These are phyloP conservation scores for Gastrolobium bilobum DNA, from an alignment of 306 rosid genomes.

Conservation along the genomic window DNA sequence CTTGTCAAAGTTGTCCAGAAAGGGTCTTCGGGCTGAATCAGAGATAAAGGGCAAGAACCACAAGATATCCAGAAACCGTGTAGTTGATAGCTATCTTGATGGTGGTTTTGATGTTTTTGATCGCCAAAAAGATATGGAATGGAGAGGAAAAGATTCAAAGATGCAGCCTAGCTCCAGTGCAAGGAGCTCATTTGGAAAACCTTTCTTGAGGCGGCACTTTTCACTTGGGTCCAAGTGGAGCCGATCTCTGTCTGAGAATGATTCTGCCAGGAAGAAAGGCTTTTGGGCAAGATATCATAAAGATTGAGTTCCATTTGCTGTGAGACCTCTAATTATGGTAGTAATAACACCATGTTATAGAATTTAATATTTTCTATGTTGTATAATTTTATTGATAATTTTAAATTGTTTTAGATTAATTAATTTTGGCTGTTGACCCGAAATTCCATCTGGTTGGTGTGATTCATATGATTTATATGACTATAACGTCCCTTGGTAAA, in stretches of 20 bases:
- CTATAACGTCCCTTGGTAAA: constrained; percentile 29
- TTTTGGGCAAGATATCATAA: constrained; percentile 78
- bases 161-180: constrained; percentile 77
- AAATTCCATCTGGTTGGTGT: constrained; percentile 42
- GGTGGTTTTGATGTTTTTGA: constrained; percentile 65
- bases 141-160: constrained; percentile 64
- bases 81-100: constrained; percentile 76
- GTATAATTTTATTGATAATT: constrained; percentile 49
- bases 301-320: constrained; percentile 55
- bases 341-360: constrained; percentile 44
- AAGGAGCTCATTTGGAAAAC: constrained; percentile 69
- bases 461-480: constrained; percentile 40
- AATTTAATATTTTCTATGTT: constrained; percentile 50
- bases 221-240: constrained; percentile 81
- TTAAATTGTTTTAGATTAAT: constrained; percentile 44
- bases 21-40: constrained; percentile 58
- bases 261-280: constrained; percentile 74
- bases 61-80: constrained; percentile 76
- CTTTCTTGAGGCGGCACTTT: constrained; percentile 75
- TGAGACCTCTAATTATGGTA: constrained; percentile 48
- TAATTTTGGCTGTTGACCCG: constrained; percentile 44
- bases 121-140: constrained; percentile 52
- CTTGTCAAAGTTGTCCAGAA: constrained; percentile 64
- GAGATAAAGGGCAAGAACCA: constrained; percentile 72
- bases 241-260: constrained; percentile 69